phyloP scores from a whole-genome alignment of 2,329 filamentous ascomycete species.

The Microsporum canis region DNA sequence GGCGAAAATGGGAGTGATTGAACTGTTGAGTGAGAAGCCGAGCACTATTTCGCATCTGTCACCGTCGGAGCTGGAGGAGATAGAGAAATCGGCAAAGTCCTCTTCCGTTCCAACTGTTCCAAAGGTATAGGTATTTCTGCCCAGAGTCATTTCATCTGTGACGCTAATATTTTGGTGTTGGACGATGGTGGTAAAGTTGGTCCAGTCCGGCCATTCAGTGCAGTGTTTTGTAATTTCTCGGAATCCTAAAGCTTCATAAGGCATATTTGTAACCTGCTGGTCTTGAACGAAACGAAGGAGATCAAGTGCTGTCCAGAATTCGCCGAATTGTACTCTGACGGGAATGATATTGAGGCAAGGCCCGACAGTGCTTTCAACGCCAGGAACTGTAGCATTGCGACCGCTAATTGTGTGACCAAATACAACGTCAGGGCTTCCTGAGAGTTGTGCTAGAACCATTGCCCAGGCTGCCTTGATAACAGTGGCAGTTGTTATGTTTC shows the following conservation, averaged over 20 bases:
- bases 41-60: slow-evolving; percentile 27
- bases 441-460: slow-evolving; percentile 47
- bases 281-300: slow-evolving; percentile 45
- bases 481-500: slow-evolving; percentile 51
- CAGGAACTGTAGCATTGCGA: slow-evolving; percentile 47
- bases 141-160: slow-evolving; percentile 28
- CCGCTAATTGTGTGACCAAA: slow-evolving; percentile 58
- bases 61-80: slow-evolving; percentile 28
- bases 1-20: slow-evolving; percentile 25
- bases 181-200: slow-evolving; percentile 32
- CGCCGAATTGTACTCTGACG: slow-evolving; percentile 46
- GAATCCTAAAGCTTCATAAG: slow-evolving; percentile 46
- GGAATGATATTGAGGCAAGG: slow-evolving; percentile 59
- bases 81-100: slow-evolving; percentile 31
- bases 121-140: slow-evolving; percentile 29
- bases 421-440: slow-evolving; percentile 45
- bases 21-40: slow-evolving; percentile 29
- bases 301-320: slow-evolving; percentile 42
- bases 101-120: slow-evolving; percentile 31
- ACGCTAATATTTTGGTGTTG: slow-evolving; percentile 31
- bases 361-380: slow-evolving; percentile 48
- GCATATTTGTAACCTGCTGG: slow-evolving; percentile 47
- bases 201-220: slow-evolving; percentile 33
- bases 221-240: slow-evolving; percentile 40
- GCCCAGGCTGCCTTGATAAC: slow-evolving; percentile 59